Evolutionary conservation across 2,329 filamentous ascomycete genomes (phyloP).

Genomic region (Metarhizium sp.): DNA sequence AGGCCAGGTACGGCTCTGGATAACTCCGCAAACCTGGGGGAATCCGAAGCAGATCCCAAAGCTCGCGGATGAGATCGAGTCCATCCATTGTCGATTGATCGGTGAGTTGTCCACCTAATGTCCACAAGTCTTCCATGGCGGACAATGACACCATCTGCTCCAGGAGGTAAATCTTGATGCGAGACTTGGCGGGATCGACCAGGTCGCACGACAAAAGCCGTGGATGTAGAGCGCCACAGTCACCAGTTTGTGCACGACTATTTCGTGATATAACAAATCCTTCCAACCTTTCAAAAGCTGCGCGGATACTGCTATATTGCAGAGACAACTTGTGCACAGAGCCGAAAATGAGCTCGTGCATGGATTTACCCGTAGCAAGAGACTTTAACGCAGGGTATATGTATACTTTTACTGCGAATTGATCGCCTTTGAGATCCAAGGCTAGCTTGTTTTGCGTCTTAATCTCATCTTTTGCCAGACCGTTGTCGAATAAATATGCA

Average conservation of each 20-base stretch:
- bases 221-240: too few relatives aligned
- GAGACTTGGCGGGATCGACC: not conserved
- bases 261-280: too few relatives aligned
- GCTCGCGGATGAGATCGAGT: too few relatives aligned
- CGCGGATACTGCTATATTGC: not conserved
- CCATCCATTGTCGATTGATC: too few relatives aligned
- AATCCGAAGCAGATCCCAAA: too few relatives aligned
- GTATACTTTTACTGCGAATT: too few relatives aligned
- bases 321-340: not conserved
- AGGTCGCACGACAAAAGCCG: constrained; percentile 1
- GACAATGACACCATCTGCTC: not conserved
- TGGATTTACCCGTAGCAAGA: not conserved
- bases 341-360: not conserved
- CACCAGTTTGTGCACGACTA: too few relatives aligned
- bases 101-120: not conserved
- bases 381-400: too few relatives aligned
- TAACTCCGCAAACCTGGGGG: too few relatives aligned
- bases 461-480: too few relatives aligned
- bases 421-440: too few relatives aligned
- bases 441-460: too few relatives aligned
- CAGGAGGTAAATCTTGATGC: constrained; percentile 1
- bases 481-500: not conserved
- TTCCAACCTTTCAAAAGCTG: not conserved
- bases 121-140: constrained; percentile 2
- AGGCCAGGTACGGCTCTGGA: not conserved